Percentiles rank a stretch among this genome's conserved stretches.
These are phyloP conservation scores for Lepidium didymum DNA, from an alignment of 345 rosid species.

Conservation along the genomic window DNA sequence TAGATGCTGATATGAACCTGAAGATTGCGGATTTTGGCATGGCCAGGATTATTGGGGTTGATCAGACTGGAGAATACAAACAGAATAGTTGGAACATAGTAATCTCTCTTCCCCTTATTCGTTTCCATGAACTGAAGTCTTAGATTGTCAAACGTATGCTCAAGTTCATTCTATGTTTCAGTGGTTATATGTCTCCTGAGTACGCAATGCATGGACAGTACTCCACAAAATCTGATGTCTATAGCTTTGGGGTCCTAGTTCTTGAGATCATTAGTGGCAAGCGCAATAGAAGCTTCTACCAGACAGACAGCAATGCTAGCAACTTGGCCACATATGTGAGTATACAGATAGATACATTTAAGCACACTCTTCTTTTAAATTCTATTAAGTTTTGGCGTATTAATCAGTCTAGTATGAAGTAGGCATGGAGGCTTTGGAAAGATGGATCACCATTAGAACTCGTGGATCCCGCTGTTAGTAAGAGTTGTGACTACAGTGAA, in stretches of 20 bases:
- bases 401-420: too few relatives aligned
- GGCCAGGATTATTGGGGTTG: conserved; percentile 12
- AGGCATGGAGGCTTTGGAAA: conserved; percentile 21
- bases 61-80: conserved; percentile 24
- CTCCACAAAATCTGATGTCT: conserved; percentile 18
- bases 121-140: too few relatives aligned
- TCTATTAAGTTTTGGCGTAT: too few relatives aligned
- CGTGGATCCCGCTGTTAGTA: conserved; percentile 15
- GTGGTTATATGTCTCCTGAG: conserved; percentile 30
- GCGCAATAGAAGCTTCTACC: too few relatives aligned
- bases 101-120: too few relatives aligned
- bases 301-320: neutral
- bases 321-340: conserved; percentile 23
- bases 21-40: neutral
- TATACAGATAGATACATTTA: too few relatives aligned
- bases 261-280: conserved; percentile 27
- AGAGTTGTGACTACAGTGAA: conserved; percentile 10
- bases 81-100: conserved; percentile 31
- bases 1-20: too few relatives aligned
- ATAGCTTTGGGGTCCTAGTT: conserved; percentile 24
- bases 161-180: too few relatives aligned
- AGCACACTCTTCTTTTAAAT: too few relatives aligned
- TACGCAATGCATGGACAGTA: conserved; percentile 21
- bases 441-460: conserved; percentile 10
- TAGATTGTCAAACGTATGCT: too few relatives aligned